Evolutionary conservation across 2,329 filamentous ascomycete genomes (phyloP), one percentile per base, ranked within the genome.

Genomic region (Ceratocystis ficicola): DNA sequence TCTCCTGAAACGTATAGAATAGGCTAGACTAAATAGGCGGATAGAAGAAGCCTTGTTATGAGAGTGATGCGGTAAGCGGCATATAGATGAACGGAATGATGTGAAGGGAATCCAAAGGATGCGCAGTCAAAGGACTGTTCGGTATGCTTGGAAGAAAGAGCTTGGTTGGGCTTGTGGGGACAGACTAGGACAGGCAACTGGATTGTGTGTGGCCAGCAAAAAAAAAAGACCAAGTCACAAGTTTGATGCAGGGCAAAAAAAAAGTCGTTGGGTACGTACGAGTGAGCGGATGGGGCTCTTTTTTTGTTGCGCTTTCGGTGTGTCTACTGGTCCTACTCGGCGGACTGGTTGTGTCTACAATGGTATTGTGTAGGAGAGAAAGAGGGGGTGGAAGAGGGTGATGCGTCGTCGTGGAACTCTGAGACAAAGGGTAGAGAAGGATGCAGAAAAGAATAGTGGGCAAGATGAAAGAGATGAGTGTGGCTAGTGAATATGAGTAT

Each of bases 381-480:
- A 17, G 25, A 28, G 20, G 17, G 25, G 52, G 22, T 57, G 32
- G 8, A 22, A 32, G 52, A 57, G 52, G 22, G 17, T n/a, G 52
- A 57, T 28, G 52, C 7, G 25, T 57, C 25, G 52, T 57, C 25
- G 52, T 57, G 52, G 52, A 57, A 57, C 52, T 36, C 32, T 57
- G 22, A 30, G 52, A 28, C 52, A 30, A 30, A 30, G 52, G 20
- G 52, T 57, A 57, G 32, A 36, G 32, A 36, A 36, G 32, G 12
- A 36, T 36, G 12, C 32, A 36, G 32, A 8, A 12, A 12, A 36
- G 32, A 36, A 36, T n/a, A 57, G 22, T 32, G 28, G 17, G 28
- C 52, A 36, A 36, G 32, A 36, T 36, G 10, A 3, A 36, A 36
- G 32, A 12, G 32, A 36, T 36, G 32, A 3, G 32, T 36, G 32